These are phyloP conservation scores for Chaetoceros muelleri DNA, from an alignment of 108 stramenopile genomes.

Conservation along the genomic window DNA sequence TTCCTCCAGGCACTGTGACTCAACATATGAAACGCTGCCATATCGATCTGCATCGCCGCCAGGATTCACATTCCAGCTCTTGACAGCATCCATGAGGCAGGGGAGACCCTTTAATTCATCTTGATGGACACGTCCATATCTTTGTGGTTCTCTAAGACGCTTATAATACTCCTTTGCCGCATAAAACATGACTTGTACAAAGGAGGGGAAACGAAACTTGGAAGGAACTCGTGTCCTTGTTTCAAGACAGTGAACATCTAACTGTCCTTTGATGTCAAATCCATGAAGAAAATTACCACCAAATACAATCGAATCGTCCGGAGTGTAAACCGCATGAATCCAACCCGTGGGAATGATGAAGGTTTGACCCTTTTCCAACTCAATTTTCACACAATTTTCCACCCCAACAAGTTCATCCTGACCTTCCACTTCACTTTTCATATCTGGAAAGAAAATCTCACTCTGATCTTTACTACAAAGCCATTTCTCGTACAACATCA, in stretches of 20 bases:
- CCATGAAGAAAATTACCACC: conserved; percentile 85
- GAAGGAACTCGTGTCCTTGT: conserved; percentile 26
- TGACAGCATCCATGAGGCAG: background rate
- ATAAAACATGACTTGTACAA: conserved; percentile 29
- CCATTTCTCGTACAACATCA: conserved; percentile 73
- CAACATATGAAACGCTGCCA: background rate
- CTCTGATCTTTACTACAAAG: conserved; percentile 47
- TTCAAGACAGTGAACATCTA: conserved; percentile 39
- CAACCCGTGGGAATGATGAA: conserved; percentile 83
- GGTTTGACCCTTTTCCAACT: conserved; percentile 58
- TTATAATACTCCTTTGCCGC: conserved; percentile 25
- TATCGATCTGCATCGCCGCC: background rate
- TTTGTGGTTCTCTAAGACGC: conserved; percentile 9
- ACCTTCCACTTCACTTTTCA: conserved; percentile 12
- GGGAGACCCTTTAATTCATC: background rate
- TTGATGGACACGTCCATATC: background rate
- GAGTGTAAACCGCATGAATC: conserved; percentile 93
- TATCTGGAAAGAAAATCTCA: conserved; percentile 40
- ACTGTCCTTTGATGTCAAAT: conserved; percentile 30
- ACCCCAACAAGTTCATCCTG: conserved; percentile 14
- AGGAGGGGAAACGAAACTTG: conserved; percentile 42
- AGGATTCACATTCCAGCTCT: background rate
- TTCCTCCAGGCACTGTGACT: too few species aligned
- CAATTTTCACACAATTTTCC: conserved; percentile 25
- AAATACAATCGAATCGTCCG: conserved; percentile 73